A percentile compares a stretch with the other conserved stretches of the same genome.
Conservation (phyloP, 2,329 filamentous ascomycete species). For the Colletotrichum sp. region DNA sequence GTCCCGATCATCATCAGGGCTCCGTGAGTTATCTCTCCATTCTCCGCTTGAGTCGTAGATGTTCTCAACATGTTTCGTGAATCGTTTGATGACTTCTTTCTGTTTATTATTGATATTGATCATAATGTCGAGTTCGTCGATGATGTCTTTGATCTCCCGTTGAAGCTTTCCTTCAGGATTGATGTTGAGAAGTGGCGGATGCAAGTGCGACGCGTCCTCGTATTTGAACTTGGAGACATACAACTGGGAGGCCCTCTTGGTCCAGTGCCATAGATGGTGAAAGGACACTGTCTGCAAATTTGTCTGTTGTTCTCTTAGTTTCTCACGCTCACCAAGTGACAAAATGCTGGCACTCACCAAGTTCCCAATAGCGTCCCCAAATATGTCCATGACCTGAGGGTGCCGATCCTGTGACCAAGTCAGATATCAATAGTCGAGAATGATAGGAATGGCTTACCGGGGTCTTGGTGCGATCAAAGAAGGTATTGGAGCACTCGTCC, state of each 20-base stretch:
- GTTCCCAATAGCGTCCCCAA: slow-evolving; percentile 43
- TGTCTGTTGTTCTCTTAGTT: slow-evolving; percentile 25
- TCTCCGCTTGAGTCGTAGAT: background rate
- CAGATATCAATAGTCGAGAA: background rate
- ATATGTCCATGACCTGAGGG: slow-evolving; percentile 45
- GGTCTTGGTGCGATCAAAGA: slow-evolving; percentile 42
- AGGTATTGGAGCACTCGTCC: slow-evolving; percentile 42
- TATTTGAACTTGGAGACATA: slow-evolving; percentile 23
- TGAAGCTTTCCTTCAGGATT: slow-evolving; percentile 46
- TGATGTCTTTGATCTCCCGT: slow-evolving; percentile 49
- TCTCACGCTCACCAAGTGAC: no score
- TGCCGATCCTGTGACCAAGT: slow-evolving; percentile 23
- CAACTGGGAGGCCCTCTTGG: slow-evolving; percentile 16
- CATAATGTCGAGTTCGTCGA: slow-evolving; percentile 54
- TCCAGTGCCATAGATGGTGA: slow-evolving; percentile 36
- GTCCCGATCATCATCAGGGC: background rate
- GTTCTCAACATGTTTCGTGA: slow-evolving; percentile 25
- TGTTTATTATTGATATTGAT: slow-evolving; percentile 42
- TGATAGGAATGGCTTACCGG: background rate
- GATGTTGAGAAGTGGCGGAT: slow-evolving; percentile 42
- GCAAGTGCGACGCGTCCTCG: slow-evolving; percentile 24
- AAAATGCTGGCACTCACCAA: slow-evolving; percentile 20
- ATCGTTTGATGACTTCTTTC: slow-evolving; percentile 31
- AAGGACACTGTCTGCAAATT: slow-evolving; percentile 43
- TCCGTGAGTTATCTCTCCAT: background rate